Percentiles rank a stretch among this genome's conserved stretches.
These are phyloP conservation scores for Microcyclospora tardicrescens DNA, from an alignment of 2,329 filamentous ascomycete species.

Conservation along the genomic window DNA sequence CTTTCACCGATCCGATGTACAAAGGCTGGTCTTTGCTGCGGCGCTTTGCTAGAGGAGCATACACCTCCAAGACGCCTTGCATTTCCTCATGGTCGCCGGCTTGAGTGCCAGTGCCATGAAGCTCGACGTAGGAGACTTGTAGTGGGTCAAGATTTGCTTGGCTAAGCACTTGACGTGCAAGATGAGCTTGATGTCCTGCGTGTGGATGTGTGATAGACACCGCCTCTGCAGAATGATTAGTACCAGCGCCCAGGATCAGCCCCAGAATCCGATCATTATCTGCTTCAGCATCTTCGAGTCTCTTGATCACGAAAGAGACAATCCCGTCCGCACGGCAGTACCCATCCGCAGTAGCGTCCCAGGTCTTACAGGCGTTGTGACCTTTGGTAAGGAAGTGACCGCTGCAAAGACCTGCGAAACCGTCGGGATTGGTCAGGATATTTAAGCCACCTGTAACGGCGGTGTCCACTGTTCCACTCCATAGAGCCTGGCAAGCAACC, in stretches of 20 bases:
- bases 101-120: constrained; percentile 19
- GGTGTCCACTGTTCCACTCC: constrained; percentile 18
- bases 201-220: constrained; percentile 19
- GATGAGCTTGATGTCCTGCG: constrained; percentile 8
- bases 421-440: constrained; percentile 18
- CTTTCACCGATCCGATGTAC: constrained; percentile 13
- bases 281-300: constrained; percentile 17
- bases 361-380: constrained; percentile 7
- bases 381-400: constrained; percentile 11
- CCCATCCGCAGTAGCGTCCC: constrained; percentile 11
- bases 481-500: constrained; percentile 16
- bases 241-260: constrained; percentile 14
- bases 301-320: constrained; percentile 17
- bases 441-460: constrained; percentile 19
- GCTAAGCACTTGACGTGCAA: constrained; percentile 8
- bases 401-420: constrained; percentile 13
- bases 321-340: constrained; percentile 18
- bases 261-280: constrained; percentile 21
- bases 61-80: constrained; percentile 12
- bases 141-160: constrained; percentile 11
- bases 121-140: constrained; percentile 16
- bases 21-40: constrained; percentile 9
- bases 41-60: constrained; percentile 7
- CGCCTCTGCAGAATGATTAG: constrained; percentile 16
- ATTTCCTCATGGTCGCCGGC: constrained; percentile 21